Evolutionary conservation across 331 rosid genomes (phyloP).

Genomic region (Quercus lobata): DNA sequence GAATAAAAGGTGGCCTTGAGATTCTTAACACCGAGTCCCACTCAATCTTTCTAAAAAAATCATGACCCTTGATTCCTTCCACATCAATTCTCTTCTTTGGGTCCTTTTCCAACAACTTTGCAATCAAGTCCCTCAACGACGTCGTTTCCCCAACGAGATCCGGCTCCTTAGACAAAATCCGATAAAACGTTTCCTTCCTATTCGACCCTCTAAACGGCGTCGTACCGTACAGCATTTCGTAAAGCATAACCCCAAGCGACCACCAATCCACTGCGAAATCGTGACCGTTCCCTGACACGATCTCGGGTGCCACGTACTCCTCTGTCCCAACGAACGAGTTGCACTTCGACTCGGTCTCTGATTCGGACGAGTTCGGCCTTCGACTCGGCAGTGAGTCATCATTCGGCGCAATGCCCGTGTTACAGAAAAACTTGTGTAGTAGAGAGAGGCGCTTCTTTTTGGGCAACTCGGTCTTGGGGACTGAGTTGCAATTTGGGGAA

Average conservation of each 20-base stretch:
- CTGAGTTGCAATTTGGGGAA: background rate
- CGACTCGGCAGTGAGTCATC: conserved; percentile 15
- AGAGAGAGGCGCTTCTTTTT: conserved; percentile 16
- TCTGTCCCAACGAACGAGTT: conserved; percentile 97
- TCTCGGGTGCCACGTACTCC: conserved; percentile 93
- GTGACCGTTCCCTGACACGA: conserved; percentile 68
- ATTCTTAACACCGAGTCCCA: conserved; percentile 62
- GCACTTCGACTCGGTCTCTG: conserved; percentile 51
- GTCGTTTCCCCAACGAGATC: conserved; percentile 73
- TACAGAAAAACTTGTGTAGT: conserved; percentile 42
- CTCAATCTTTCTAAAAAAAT: conserved; percentile 57
- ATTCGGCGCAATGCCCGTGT: conserved; percentile 43
- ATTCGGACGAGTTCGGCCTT: background rate
- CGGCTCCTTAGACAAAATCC: conserved; percentile 50
- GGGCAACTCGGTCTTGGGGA: conserved; percentile 13
- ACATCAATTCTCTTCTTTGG: conserved; percentile 51
- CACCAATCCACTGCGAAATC: conserved; percentile 88
- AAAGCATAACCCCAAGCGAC: conserved; percentile 75
- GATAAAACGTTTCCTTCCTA: conserved; percentile 69
- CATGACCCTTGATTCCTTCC: conserved; percentile 69
- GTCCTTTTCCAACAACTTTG: conserved; percentile 62
- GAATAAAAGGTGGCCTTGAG: conserved; percentile 72
- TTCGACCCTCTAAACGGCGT: conserved; percentile 77
- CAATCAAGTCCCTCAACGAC: conserved; percentile 68
- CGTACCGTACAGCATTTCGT: conserved; percentile 85